phyloP scores from a whole-genome alignment of 2,329 filamentous ascomycete species.

The Calonectria hongkongensis region DNA sequence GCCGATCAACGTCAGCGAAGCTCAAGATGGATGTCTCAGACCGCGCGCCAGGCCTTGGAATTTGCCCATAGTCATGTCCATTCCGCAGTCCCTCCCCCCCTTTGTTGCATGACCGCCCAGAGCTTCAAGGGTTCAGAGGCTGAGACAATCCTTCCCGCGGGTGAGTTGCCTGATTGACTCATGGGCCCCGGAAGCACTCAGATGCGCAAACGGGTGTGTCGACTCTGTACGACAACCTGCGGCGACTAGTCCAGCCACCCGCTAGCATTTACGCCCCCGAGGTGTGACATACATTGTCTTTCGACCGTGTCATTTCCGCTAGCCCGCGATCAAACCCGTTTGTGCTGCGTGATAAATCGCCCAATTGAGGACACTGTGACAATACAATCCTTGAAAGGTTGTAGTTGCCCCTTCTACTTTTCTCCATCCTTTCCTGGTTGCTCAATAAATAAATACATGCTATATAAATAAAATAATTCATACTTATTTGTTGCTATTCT shows the following conservation, averaged over 20 bases:
- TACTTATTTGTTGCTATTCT: too few species aligned
- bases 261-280: slow-evolving; percentile 12
- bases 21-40: background rate
- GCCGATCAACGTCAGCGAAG: background rate
- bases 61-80: background rate
- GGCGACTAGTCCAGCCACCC: slow-evolving; percentile 22
- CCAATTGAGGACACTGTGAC: background rate
- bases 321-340: background rate
- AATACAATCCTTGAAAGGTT: too few species aligned
- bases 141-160: background rate
- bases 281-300: background rate
- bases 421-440: too few species aligned
- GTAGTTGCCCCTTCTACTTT: too few species aligned
- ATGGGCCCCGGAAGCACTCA: background rate
- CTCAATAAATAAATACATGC: too few species aligned
- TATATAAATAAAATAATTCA: too few species aligned
- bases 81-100: background rate
- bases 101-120: background rate
- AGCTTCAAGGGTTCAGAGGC: background rate
- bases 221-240: background rate
- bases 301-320: background rate
- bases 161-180: background rate
- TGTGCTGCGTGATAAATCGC: background rate
- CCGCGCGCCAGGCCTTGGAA: background rate
- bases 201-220: background rate